Evolutionary conservation across 345 rosid genomes (phyloP).

Genomic region (Populus euphratica): DNA sequence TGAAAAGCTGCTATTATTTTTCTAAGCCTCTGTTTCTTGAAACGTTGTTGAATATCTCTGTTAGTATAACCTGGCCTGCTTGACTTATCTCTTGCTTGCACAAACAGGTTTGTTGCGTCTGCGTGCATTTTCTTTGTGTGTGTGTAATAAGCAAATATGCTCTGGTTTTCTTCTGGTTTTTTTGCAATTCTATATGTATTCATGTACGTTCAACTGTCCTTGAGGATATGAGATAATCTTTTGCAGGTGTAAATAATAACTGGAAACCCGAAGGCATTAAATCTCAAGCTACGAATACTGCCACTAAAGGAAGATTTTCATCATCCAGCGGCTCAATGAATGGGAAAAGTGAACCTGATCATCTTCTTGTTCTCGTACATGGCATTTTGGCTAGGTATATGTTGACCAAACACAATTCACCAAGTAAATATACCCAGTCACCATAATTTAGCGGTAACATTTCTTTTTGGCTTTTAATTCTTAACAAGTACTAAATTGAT

Average conservation of each 20-base stretch:
- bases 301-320: conserved; percentile 44
- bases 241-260: conserved; percentile 30
- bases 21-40: too few species aligned
- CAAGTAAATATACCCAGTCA: neutral
- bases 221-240: neutral
- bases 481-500: neutral
- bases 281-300: conserved; percentile 63
- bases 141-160: neutral
- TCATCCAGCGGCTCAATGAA: conserved; percentile 33
- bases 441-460: neutral
- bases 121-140: neutral
- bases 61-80: neutral
- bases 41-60: too few species aligned
- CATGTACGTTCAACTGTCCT: neutral
- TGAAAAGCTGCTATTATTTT: too few species aligned
- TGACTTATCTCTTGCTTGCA: neutral
- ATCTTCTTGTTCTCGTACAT: conserved; percentile 97
- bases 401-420: conserved; percentile 5
- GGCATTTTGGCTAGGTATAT: conserved; percentile 89
- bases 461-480: neutral
- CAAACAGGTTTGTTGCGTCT: too few species aligned
- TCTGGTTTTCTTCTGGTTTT: neutral
- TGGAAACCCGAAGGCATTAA: conserved; percentile 48
- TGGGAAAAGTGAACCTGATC: conserved; percentile 68
- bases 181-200: neutral